Evolutionary conservation across 257 asterid genomes (phyloP), one percentile per base, ranked within the genome.

Genomic region (Sherardia arvensis): DNA sequence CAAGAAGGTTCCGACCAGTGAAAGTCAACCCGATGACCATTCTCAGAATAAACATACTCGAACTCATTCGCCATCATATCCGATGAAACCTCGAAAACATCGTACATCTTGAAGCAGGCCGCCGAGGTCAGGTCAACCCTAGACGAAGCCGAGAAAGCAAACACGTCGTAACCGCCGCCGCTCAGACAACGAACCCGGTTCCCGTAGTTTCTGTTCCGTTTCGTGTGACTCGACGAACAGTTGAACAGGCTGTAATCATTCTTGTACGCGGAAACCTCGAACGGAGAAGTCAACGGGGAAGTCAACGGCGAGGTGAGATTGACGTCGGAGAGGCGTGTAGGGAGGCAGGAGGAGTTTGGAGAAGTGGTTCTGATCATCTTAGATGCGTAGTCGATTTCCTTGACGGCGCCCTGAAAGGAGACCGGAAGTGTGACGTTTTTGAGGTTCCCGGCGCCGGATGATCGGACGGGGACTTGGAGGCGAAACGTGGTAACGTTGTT

Each of bases 71-170:
- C 67, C 23, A 79, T 65, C 20, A 81, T 21, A 29, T 53, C 80
- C 17, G 25, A 3, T 0, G 84, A 60, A 59, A 80, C 69, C 71
- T 63, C 62, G n/a, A 87, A 84, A 45, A 88, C 59, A 29, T 74
- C 77, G 66, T 81, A 86, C 87, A 84, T 82, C 72, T 70, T 82
- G 33, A 65, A 74, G 69, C 96, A 88, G 32, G 58, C 68, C n/a
- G 84, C 45, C 18, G 67, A 1, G 1, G 72, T 22, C 43, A 79
- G 28, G 2, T 82, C 80, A 17, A 64, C 61, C 8, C 78, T 49
- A 57, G 29, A 61, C 8, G 14, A 36, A 34, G 51, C 25, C 18
- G 0, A 6, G 8, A 61, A 38, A 23, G 66, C 66, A 61, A 38
- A 36, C n/a, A 61, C 66, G 8, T 61, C 66, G 4, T 61, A 61